Evolutionary conservation across 2,329 filamentous ascomycete species (phyloP).

Genomic region (Nemania sp.): DNA sequence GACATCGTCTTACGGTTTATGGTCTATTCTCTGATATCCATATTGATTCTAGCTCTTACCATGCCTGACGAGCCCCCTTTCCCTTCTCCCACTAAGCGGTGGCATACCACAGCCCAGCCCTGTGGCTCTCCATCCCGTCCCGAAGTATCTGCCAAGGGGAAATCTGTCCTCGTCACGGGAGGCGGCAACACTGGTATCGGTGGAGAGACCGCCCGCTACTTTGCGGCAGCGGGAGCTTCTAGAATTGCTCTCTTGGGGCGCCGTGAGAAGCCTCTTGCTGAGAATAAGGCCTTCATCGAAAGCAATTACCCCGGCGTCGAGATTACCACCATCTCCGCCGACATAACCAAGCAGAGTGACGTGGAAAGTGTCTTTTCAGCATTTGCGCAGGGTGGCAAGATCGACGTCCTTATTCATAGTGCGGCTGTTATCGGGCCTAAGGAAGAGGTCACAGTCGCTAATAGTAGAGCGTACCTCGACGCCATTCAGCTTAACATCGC

Average conservation of each 20-base stretch:
- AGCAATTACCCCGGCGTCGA: neutral
- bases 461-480: slow-evolving; percentile 40
- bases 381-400: neutral
- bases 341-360: neutral
- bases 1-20: no score
- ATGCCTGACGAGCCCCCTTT: no score
- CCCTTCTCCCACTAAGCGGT: neutral
- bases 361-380: neutral
- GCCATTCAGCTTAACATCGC: slow-evolving; percentile 39
- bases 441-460: slow-evolving; percentile 35
- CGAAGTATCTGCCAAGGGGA: neutral
- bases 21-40: no score
- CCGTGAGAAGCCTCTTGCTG: neutral
- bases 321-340: neutral
- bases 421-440: slow-evolving; percentile 40
- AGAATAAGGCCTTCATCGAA: neutral
- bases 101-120: neutral
- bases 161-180: neutral
- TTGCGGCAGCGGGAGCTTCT: neutral
- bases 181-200: neutral
- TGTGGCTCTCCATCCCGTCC: neutral
- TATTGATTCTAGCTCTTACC: no score
- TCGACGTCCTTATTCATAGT: slow-evolving; percentile 31
- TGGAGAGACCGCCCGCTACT: neutral
- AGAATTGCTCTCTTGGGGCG: neutral